A percentile compares a stretch with the other conserved stretches of the same genome.
Conservation (phyloP, 2,329 filamentous ascomycete genomes). For the Triangularia setosa region DNA sequence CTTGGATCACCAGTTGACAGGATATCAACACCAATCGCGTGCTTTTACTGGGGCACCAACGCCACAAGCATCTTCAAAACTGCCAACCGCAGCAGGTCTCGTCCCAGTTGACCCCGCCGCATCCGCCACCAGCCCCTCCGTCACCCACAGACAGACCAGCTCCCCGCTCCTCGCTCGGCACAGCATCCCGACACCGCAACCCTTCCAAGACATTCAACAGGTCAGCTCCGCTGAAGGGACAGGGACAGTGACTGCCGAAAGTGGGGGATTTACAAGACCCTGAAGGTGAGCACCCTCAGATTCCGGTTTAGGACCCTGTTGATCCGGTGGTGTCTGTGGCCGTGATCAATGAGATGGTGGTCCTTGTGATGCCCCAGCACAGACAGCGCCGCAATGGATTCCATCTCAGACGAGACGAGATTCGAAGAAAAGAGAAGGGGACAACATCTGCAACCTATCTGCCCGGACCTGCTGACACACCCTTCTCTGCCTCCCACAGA, state of each 20-base stretch:
- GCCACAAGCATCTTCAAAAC: neutral
- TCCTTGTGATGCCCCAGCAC: neutral
- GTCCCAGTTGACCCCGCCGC: constrained; percentile 2
- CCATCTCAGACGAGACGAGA: neutral
- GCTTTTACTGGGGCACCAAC: constrained; percentile 3
- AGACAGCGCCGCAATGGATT: neutral
- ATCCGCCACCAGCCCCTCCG: constrained; percentile 10
- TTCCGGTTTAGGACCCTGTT: neutral
- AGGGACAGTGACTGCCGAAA: neutral
- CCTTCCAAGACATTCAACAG: constrained; percentile 7
- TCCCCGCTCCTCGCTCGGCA: neutral
- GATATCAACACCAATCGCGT: constrained; percentile 18
- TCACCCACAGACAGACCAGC: neutral
- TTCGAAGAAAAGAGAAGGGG: neutral
- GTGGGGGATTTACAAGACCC: constrained; percentile 1
- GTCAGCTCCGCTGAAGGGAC: constrained; percentile 1
- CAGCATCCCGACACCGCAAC: constrained; percentile 1
- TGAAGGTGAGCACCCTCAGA: constrained; percentile 8
- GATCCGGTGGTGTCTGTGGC: neutral
- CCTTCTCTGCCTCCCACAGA: neutral
- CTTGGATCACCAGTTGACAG: constrained; percentile 24
- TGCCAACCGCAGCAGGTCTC: neutral
- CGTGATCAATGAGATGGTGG: neutral
- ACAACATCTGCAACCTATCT: neutral
- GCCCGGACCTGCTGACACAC: neutral